Evolutionary conservation across 768 basidiomycete species (phyloP).

Genomic region (Mycena amicta): DNA sequence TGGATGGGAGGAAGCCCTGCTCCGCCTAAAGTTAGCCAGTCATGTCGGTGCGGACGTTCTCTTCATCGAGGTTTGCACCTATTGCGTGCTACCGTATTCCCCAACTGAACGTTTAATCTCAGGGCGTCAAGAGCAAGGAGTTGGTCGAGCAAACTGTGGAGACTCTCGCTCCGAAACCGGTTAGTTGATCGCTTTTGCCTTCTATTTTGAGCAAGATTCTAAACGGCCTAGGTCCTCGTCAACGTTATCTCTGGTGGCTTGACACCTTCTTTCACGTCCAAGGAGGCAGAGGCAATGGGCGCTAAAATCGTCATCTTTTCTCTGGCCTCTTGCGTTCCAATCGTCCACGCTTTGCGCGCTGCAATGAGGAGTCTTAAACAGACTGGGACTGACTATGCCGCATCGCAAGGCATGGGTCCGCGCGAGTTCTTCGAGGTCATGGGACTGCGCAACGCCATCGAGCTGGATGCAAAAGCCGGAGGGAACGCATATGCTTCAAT

Average conservation of each 20-base stretch:
- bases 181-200: slow-evolving; percentile 29
- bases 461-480: slow-evolving; percentile 16
- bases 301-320: slow-evolving; percentile 80
- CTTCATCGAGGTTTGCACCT: slow-evolving; percentile 56
- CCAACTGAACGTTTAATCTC: neutral
- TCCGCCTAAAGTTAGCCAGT: too few relatives aligned
- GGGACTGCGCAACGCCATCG: slow-evolving; percentile 33
- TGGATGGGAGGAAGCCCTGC: too few relatives aligned
- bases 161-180: slow-evolving; percentile 72
- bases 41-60: too few relatives aligned
- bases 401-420: slow-evolving; percentile 70
- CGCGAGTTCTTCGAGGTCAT: too few relatives aligned
- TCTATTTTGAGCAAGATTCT: neutral
- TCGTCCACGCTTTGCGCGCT: slow-evolving; percentile 74
- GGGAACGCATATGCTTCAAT: slow-evolving; percentile 15
- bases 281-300: slow-evolving; percentile 71
- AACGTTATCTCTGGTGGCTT: slow-evolving; percentile 89
- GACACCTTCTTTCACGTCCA: slow-evolving; percentile 68
- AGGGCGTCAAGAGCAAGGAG: slow-evolving; percentile 67
- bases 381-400: slow-evolving; percentile 71
- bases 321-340: too few relatives aligned
- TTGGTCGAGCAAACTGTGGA: slow-evolving; percentile 65
- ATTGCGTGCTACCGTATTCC: neutral
- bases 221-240: slow-evolving; percentile 55
- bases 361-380: slow-evolving; percentile 79